Conservation (phyloP, 306 rosid species). For the Acmispon strigosus region DNA sequence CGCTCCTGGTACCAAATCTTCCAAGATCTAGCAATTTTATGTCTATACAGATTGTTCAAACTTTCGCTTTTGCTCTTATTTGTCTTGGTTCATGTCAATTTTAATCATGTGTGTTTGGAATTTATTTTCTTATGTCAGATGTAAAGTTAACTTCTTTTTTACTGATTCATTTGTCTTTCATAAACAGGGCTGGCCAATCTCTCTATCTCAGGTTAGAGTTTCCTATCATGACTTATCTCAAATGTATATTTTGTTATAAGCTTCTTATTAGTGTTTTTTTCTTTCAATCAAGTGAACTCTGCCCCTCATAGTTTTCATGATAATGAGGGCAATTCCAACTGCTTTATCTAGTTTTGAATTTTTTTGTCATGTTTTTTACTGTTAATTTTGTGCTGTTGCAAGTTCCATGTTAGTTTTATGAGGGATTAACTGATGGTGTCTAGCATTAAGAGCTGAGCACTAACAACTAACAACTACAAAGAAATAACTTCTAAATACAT, state of each 20-base stretch:
- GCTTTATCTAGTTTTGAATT: background rate
- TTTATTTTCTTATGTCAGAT: background rate
- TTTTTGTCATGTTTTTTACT: background rate
- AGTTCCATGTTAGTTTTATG: background rate
- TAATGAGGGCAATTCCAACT: background rate
- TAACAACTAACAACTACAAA: background rate
- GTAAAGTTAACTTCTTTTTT: background rate
- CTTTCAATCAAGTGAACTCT: background rate
- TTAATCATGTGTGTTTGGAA: background rate
- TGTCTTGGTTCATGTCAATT: no score
- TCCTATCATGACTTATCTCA: slow-evolving; percentile 15
- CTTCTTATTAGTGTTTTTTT: background rate
- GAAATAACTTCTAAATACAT: background rate
- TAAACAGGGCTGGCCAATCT: slow-evolving; percentile 85
- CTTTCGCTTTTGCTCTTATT: background rate
- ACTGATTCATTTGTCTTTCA: slow-evolving; percentile 17
- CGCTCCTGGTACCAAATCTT: slow-evolving; percentile 58
- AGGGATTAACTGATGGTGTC: background rate
- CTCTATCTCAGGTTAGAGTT: slow-evolving; percentile 71
- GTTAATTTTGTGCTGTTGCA: background rate
- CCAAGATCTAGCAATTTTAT: background rate
- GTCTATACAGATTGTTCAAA: background rate
- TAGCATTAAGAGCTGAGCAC: background rate
- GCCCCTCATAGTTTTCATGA: background rate
- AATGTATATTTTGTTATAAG: background rate